Base-by-base conservation (phyloP, 306 rosid genomes). In the Bauhinia variegata region DNA sequence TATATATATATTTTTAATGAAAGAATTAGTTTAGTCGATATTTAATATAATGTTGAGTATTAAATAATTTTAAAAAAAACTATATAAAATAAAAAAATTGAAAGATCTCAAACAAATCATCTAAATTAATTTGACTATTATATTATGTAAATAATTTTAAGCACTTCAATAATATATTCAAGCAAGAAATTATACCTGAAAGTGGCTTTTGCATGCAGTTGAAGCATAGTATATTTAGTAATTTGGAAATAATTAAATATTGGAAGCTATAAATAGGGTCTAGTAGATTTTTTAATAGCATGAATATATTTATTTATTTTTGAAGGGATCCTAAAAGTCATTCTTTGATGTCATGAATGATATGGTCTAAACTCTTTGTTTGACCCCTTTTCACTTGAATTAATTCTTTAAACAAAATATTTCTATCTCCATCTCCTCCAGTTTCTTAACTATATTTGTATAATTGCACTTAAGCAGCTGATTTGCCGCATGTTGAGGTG, bases 401-500 rank as follows among this genome's bases (percentile, higher is more conserved):
- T 17, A 39, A 50, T 44, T 42, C 49, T 11, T 42, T 46, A 63
- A 41, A 41, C 43, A 37, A 23, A 23, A 23, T 28, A 11, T 23
- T 18, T 53, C 54, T 62, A 41, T 13, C n/a, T 46, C 30, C 23
- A 74, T 62, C 28, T 51, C 49, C 55, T 36, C 31, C 34, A 68
- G 59, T 62, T 75, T 46, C 65, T 61, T 74, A 70, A 67, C 39
- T 28, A 38, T 48, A 41, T 75, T 42, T 19, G 48, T 14, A n/a
- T 14, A 60, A n/a, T n/a, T n/a, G n/a, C n/a, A 56, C 71, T 70
- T 68, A 64, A 76, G 91, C 80, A 77, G 82, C 84, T 81, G 48
- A 74, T 70, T 85, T 91, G 97, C 91, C 86, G 77, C 78, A 66
- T 72, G 83, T 67, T 82, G 37, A 65, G 97, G 92, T 70, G 84